Conservation (phyloP, 2,329 filamentous ascomycete genomes). For the Sporothrix pseudoabietina region DNA sequence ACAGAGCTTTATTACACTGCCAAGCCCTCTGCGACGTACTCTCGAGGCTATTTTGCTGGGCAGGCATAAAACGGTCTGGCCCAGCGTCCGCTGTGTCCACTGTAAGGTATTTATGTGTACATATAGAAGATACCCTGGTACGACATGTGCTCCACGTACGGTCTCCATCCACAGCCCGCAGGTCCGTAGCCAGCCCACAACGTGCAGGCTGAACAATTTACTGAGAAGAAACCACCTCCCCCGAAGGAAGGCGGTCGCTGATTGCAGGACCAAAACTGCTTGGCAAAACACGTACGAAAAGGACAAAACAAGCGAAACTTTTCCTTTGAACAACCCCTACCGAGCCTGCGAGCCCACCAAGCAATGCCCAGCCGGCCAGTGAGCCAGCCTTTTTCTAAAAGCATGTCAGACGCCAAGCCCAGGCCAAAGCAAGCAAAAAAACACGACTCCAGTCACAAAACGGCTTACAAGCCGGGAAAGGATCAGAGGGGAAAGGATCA, state of each 20-base stretch:
- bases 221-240: background rate
- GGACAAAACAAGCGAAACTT: background rate
- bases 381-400: background rate
- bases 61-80: background rate
- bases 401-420: conserved; percentile 24
- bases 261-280: conserved; percentile 21
- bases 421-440: conserved; percentile 11
- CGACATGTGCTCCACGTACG: background rate
- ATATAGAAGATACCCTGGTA: no score
- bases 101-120: no score
- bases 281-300: background rate
- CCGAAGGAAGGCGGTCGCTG: conserved; percentile 15
- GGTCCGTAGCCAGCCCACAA: background rate
- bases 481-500: background rate
- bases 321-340: background rate
- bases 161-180: conserved; percentile 25
- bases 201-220: no score
- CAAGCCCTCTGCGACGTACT: background rate
- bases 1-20: background rate
- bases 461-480: background rate
- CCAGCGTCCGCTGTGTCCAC: background rate
- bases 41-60: conserved; percentile 3
- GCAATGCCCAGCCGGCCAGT: no score
- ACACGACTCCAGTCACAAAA: background rate
- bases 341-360: background rate